Base-by-base conservation (phyloP, 2,329 filamentous ascomycete genomes). In the Diaporthe amygdali region DNA sequence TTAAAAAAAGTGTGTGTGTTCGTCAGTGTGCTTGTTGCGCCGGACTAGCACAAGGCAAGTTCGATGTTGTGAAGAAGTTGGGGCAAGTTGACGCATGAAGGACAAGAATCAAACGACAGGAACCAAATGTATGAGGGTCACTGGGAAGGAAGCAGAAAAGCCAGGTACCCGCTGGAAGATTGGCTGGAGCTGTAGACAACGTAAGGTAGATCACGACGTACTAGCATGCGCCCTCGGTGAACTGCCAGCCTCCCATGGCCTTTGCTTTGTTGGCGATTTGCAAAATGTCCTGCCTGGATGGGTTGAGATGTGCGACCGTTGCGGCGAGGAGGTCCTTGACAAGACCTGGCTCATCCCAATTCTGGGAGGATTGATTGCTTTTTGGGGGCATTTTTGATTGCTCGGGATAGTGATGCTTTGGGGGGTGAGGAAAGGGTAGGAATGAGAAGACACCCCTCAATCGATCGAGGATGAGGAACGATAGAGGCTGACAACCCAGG, bases 251-350 rank as follows among this genome's bases (percentile, higher is more conserved):
- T 22, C 71, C 54, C 12, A 49, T 47, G 9, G 39, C 54, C 49
- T 55, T 70, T 46, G 61, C 79, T 32, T 76, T 77, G 2, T 34
- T 30, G 10, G 74, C 73, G 54, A 82, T 74, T 1, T 71, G 69
- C 7, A 69, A 70, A 8, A 79, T 71, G 34, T 82, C 72, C 0
- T 46, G 63, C 1, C 72, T 71, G 64, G 73, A 76, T 2, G 83
- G 79, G 46, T 78, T 81, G 68, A 83, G 73, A 8, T 81, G 76
- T 32, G 81, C 78, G n/a, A 84, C 76, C 30, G 87, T 71, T 34
- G 80, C 81, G 8, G 82, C 69, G 44, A 88, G 79, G 51, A 88
- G 82, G 49, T 84, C 83, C 71, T 84, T 77, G 55, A 87, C 84
- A 22, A 82, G 79, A 10, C 78, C 77, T 6, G 80, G 72, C 0